Evolutionary conservation across 2,329 filamentous ascomycete genomes (phyloP).

Genomic region (Rugonectria rugulosa): DNA sequence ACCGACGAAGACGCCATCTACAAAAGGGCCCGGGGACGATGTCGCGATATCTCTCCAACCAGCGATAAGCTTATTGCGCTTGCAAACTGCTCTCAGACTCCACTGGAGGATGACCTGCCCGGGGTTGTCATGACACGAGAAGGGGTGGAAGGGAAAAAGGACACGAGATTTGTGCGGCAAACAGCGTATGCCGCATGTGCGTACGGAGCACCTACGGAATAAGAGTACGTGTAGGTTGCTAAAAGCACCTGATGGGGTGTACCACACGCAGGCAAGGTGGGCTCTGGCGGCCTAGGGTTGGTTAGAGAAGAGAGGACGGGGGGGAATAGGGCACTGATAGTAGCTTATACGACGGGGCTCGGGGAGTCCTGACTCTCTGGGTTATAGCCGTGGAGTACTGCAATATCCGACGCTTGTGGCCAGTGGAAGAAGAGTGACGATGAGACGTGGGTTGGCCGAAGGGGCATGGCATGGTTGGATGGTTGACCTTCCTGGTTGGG

Average conservation of each 20-base stretch:
- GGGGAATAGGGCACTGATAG: neutral
- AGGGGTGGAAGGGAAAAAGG: neutral
- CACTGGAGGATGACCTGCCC: neutral
- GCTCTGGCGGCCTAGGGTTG: neutral
- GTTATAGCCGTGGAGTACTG: neutral
- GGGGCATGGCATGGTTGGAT: neutral
- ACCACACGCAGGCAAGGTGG: neutral
- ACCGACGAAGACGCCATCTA: neutral
- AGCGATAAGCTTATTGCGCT: conserved; percentile 2
- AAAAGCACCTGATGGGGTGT: conserved; percentile 1
- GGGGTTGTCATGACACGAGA: neutral
- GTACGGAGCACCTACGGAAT: no score
- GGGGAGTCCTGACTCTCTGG: neutral
- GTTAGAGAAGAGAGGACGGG: neutral
- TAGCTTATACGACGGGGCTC: conserved; percentile 7
- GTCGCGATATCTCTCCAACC: neutral
- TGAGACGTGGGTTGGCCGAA: neutral
- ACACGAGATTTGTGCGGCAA: neutral
- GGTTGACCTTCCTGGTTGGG: neutral
- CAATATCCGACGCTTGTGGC: neutral
- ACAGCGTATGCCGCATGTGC: neutral
- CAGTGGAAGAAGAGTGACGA: neutral
- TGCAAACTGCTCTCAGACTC: neutral
- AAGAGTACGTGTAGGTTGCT: neutral
- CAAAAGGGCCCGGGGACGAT: conserved; percentile 3